Conservation (phyloP, 179 eudicot species). For the Beta corolliflora region DNA sequence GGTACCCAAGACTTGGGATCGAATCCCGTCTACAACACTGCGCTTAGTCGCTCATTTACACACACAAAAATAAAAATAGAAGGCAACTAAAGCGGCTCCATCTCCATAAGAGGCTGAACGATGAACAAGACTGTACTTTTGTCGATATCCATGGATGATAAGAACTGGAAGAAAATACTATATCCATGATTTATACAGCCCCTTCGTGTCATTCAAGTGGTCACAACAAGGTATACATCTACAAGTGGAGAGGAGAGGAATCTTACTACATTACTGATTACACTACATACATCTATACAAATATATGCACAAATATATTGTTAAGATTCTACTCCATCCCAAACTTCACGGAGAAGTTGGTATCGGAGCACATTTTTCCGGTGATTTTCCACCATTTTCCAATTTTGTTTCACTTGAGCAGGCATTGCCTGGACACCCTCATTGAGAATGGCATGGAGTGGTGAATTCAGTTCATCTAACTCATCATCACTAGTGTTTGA, state of each 20-base stretch:
- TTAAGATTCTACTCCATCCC: conserved; percentile 34
- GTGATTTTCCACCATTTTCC: conserved; percentile 17
- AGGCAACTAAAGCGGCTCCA: too few relatives aligned
- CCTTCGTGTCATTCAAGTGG: not conserved
- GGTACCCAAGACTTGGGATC: too few relatives aligned
- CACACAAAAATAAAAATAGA: too few relatives aligned
- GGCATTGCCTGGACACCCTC: conserved; percentile 27
- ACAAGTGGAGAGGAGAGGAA: not conserved
- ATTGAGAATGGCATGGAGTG: conserved; percentile 33
- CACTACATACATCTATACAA: conserved; percentile 21
- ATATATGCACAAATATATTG: conserved; percentile 8
- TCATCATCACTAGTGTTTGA: conserved; percentile 57
- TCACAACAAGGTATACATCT: not conserved
- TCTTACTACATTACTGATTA: conserved; percentile 7
- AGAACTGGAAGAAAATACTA: not conserved
- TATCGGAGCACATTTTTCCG: conserved; percentile 29
- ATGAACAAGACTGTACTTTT: not conserved
- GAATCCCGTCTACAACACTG: too few relatives aligned
- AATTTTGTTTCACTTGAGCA: conserved; percentile 2
- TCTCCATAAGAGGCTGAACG: too few relatives aligned
- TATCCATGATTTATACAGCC: not conserved
- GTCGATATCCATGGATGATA: not conserved
- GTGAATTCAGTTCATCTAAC: conserved; percentile 47
- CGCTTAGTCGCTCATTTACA: too few relatives aligned
- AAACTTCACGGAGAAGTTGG: conserved; percentile 38